These are phyloP conservation scores for Tuber microsphaerosporum DNA, from an alignment of 495 filamentous ascomycete genomes.

Conservation along the genomic window DNA sequence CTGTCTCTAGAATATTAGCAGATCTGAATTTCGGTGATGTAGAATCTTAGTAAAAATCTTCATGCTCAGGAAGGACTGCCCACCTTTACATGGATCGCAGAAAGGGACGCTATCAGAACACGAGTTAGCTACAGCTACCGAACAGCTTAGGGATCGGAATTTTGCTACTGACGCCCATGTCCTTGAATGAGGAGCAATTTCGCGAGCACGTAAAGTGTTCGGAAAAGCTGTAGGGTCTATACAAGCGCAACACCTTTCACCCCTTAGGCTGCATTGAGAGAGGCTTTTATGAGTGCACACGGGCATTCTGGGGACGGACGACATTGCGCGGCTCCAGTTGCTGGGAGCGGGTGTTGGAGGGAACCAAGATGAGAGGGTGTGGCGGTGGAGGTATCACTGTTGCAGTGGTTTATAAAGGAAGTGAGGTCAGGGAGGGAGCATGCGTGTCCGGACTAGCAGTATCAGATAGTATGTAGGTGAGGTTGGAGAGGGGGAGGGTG, in stretches of 20 bases:
- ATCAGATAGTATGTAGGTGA: background rate
- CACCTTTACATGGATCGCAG: background rate
- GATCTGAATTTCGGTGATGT: background rate
- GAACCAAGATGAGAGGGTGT: background rate
- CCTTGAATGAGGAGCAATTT: background rate
- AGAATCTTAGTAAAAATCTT: constrained; percentile 1
- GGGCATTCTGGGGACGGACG: background rate
- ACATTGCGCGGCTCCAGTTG: background rate
- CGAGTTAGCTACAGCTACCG: background rate
- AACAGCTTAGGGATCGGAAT: background rate
- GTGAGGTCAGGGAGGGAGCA: background rate
- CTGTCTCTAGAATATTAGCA: constrained; percentile 2
- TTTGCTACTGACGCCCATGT: background rate
- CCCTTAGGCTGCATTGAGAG: background rate
- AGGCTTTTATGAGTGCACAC: background rate
- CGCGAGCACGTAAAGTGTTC: background rate
- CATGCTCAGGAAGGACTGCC: background rate
- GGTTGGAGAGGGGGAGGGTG: background rate
- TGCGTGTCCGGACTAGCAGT: background rate
- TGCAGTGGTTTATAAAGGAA: background rate
- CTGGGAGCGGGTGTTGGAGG: background rate
- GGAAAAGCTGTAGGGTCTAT: background rate
- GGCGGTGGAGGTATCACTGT: background rate
- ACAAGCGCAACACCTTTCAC: background rate
- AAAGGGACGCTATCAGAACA: background rate